A percentile compares a stretch with the other conserved stretches of the same genome.
These are phyloP conservation scores for Vigna trinervia DNA, from an alignment of 306 rosid genomes.

Conservation along the genomic window DNA sequence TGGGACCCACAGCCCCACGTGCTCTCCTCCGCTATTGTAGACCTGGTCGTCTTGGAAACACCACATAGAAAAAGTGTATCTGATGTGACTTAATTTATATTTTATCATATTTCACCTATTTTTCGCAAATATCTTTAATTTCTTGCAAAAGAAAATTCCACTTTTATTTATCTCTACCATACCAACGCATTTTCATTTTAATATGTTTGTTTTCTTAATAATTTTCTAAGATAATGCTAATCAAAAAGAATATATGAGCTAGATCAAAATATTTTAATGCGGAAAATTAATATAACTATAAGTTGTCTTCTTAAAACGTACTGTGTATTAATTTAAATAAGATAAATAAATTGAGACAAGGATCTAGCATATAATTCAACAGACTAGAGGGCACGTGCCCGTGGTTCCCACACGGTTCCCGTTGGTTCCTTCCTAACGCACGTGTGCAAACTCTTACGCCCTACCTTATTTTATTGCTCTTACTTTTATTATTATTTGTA, in stretches of 20 bases:
- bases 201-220: no score
- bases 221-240: not conserved
- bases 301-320: not conserved
- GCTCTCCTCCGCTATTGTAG: constrained; percentile 23
- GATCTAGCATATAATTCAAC: constrained; percentile 11
- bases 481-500: constrained; percentile 18
- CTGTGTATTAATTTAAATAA: not conserved
- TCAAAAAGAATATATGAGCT: not conserved
- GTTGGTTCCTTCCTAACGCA: constrained; percentile 39
- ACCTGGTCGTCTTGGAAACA: constrained; percentile 2
- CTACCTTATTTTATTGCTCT: constrained; percentile 34
- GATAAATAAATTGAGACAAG: not conserved
- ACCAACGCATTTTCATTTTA: no score
- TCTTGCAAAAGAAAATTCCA: not conserved
- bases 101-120: not conserved
- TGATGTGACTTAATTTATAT: not conserved
- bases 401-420: constrained; percentile 50
- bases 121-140: not conserved
- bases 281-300: not conserved
- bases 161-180: not conserved
- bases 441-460: constrained; percentile 51
- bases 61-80: not conserved
- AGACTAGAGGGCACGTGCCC: constrained; percentile 16
- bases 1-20: constrained; percentile 37
- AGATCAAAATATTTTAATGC: not conserved